A percentile compares a stretch with the other conserved stretches of the same genome.
Evolutionary conservation across 1,284 basidiomycete genomes (phyloP).

Genomic region (Cystobasidium slooffiae): DNA sequence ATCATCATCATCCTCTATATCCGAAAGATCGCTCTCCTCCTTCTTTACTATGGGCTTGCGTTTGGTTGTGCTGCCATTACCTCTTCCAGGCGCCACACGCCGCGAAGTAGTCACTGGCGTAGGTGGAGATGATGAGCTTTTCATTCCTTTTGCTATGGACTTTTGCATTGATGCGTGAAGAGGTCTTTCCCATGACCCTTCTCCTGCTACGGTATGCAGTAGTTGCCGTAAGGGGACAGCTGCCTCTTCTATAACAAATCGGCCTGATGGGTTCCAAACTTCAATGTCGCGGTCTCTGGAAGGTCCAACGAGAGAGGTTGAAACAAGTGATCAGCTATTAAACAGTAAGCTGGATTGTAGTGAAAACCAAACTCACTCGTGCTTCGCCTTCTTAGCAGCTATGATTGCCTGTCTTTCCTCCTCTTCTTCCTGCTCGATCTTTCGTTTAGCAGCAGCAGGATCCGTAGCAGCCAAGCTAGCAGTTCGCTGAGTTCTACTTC

Average conservation of each 20-base stretch:
- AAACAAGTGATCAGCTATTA: background rate
- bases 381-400: conserved; percentile 32
- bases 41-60: conserved; percentile 17
- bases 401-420: conserved; percentile 7
- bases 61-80: background rate
- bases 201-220: conserved; percentile 19
- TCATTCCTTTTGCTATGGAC: background rate
- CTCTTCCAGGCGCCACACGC: conserved; percentile 8
- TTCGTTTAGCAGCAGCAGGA: conserved; percentile 39
- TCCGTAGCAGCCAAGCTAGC: conserved; percentile 31
- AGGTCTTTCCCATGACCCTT: conserved; percentile 26
- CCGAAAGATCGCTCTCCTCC: conserved; percentile 15
- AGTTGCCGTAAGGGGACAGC: conserved; percentile 18
- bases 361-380: conserved; percentile 1
- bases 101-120: conserved; percentile 16
- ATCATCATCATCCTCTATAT: conserved; percentile 8
- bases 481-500: conserved; percentile 24
- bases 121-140: conserved; percentile 14
- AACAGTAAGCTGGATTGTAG: background rate
- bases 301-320: background rate
- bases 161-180: background rate
- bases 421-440: conserved; percentile 42
- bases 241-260: conserved; percentile 23
- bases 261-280: conserved; percentile 39
- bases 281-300: conserved; percentile 40